Conservation (phyloP, 495 filamentous ascomycete species). For the Pyrenula aspistea region DNA sequence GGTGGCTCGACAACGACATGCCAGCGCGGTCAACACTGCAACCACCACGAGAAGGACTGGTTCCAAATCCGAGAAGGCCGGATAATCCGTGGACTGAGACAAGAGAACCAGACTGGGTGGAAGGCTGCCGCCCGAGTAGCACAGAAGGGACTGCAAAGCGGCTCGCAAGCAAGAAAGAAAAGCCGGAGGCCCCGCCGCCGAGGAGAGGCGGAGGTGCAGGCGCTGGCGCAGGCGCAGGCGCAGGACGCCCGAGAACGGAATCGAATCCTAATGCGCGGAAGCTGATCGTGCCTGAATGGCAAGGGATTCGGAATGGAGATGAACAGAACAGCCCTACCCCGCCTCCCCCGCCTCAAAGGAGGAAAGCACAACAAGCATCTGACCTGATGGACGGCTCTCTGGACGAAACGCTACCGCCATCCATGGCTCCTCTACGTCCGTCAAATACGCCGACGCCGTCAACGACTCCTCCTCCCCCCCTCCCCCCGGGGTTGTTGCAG, state of each 20-base stretch:
- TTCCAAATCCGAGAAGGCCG: conserved; percentile 59
- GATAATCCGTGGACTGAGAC: conserved; percentile 70
- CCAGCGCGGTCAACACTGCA: conserved; percentile 60
- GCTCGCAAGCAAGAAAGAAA: background rate
- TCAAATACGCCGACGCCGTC: background rate
- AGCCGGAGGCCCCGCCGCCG: background rate
- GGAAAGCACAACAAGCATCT: background rate
- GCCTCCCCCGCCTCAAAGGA: background rate
- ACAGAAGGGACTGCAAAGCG: background rate
- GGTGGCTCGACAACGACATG: conserved; percentile 83
- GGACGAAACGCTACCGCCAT: background rate
- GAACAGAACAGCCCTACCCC: background rate
- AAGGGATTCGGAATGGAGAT: background rate
- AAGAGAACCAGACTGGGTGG: conserved; percentile 69
- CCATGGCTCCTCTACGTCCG: background rate
- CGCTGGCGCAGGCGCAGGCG: background rate
- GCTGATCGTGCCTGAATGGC: conserved; percentile 1
- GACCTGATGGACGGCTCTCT: background rate
- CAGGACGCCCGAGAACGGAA: conserved; percentile 6
- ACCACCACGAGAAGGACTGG: conserved; percentile 45
- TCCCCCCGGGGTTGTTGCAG: too few species aligned
- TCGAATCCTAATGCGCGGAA: conserved; percentile 3
- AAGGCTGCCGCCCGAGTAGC: conserved; percentile 17
- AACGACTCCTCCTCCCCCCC: too few species aligned
- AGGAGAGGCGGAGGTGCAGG: background rate